Evolutionary conservation across 163 green algal genomes (phyloP), one percentile per base, ranked within the genome.

Genomic region (Trebouxia gelatinosa): DNA sequence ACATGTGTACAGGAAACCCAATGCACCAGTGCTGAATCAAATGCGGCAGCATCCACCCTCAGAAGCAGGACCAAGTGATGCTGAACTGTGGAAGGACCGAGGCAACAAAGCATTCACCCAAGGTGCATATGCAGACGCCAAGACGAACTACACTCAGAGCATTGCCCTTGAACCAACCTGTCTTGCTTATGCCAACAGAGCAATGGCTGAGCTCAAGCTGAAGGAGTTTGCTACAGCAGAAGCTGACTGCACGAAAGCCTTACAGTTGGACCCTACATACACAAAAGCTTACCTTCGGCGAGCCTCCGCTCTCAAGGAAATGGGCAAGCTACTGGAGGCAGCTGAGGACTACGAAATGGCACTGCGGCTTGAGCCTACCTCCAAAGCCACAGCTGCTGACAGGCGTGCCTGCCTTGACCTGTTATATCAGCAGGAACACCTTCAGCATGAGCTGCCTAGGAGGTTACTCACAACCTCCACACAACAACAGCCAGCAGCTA

Each of bases 121-220:
- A 51, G 40, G 28, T 38, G 35, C n/a, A n/a, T 74, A 40, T 74
- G 75, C 28, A 28, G 31, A 70, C 35, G 57, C 46, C n/a, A 74
- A 54, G 39, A 74, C 35, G 28, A 43, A 50, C 37, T 77, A 61
- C 58, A 80, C 39, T 2, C 74, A 61, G 37, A 93, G 87, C 79
- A 80, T 97, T 17, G 82, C 79, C 3, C 21, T 87, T 2, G 40
- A 89, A 35, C 86, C 89, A 29, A 90, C 75, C 2, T 86, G 80
- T 35, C 71, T 92, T 11, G 90, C 87, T 0, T 87, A 89, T 34
- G 91, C 93, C 70, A 98, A 98, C 81, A 83, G 93, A 2, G 93
- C 93, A n/a, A 93, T 97, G 87, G 91, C 91, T 0, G 34, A 78
- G 29, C 85, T 98, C 1, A 97, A 97, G 81, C 85, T 95, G 29